phyloP scores from a whole-genome alignment of 768 basidiomycete species.

The Amanita polypyramis region DNA sequence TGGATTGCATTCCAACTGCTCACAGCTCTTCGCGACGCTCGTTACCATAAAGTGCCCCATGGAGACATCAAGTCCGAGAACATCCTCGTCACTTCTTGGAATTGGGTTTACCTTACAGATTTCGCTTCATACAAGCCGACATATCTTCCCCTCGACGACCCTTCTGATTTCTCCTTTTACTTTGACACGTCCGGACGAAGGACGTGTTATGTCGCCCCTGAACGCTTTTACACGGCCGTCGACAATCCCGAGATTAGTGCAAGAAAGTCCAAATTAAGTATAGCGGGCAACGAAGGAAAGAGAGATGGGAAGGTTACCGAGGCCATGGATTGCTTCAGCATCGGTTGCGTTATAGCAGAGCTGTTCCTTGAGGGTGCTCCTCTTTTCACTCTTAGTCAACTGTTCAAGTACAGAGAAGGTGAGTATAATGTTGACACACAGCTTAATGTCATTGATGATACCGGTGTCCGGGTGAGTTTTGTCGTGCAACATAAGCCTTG shows the following conservation, averaged over 20 bases:
- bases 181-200: constrained; percentile 92
- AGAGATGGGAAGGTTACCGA: constrained; percentile 82
- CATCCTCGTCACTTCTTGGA: constrained; percentile 91
- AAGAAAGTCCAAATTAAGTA: constrained; percentile 45
- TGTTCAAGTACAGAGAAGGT: constrained; percentile 90
- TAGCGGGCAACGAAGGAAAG: constrained; percentile 50
- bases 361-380: constrained; percentile 91
- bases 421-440: constrained; percentile 68
- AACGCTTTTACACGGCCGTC: constrained; percentile 79
- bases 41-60: constrained; percentile 83
- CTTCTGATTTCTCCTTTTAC: constrained; percentile 95
- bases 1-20: constrained; percentile 96
- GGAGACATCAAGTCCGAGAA: constrained; percentile 90
- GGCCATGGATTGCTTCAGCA: constrained; percentile 95
- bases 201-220: constrained; percentile 94
- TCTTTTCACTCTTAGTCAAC: constrained; percentile 86
- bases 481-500: neutral
- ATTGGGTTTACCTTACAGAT: constrained; percentile 92
- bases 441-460: constrained; percentile 69
- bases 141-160: constrained; percentile 90
- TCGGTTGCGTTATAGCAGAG: constrained; percentile 92
- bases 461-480: constrained; percentile 62
- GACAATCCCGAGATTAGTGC: constrained; percentile 60
- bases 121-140: constrained; percentile 96
- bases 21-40: constrained; percentile 72